Percentiles rank a stretch among this genome's conserved stretches.
Conservation (phyloP, 257 asterid species). For the Solanum clarkiae region DNA sequence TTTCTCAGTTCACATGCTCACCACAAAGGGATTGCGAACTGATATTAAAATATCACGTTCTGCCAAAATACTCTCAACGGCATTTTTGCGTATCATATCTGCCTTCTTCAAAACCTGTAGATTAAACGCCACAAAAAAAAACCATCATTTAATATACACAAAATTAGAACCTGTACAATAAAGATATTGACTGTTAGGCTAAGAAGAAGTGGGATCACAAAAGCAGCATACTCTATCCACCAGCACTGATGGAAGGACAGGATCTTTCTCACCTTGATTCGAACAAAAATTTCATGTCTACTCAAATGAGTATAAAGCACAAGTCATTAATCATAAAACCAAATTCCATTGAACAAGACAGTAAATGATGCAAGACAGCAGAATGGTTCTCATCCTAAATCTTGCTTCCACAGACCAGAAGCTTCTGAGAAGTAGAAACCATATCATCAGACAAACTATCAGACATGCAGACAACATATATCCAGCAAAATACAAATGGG, state of each 20-base stretch:
- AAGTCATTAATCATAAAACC: background rate
- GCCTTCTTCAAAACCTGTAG: constrained; percentile 92
- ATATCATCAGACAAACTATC: background rate
- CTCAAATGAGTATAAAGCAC: background rate
- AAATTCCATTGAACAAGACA: background rate
- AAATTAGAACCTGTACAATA: background rate
- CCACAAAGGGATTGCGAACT: constrained; percentile 99
- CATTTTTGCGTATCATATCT: constrained; percentile 96
- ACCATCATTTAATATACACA: background rate
- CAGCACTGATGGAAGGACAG: background rate
- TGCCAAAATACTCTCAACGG: constrained; percentile 98
- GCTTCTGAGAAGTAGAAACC: background rate
- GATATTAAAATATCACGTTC: constrained; percentile 95
- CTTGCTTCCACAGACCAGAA: background rate
- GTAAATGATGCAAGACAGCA: background rate
- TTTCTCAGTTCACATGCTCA: constrained; percentile 36
- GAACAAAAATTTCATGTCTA: background rate
- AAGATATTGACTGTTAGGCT: background rate
- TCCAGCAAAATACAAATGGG: background rate
- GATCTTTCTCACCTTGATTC: background rate
- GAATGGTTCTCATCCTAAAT: background rate
- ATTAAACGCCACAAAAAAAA: constrained; percentile 1
- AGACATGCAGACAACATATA: background rate
- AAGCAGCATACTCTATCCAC: background rate
- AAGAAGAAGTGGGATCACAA: background rate